phyloP scores from a whole-genome alignment of 179 eudicot species.

The Vitellaria paradoxa region DNA sequence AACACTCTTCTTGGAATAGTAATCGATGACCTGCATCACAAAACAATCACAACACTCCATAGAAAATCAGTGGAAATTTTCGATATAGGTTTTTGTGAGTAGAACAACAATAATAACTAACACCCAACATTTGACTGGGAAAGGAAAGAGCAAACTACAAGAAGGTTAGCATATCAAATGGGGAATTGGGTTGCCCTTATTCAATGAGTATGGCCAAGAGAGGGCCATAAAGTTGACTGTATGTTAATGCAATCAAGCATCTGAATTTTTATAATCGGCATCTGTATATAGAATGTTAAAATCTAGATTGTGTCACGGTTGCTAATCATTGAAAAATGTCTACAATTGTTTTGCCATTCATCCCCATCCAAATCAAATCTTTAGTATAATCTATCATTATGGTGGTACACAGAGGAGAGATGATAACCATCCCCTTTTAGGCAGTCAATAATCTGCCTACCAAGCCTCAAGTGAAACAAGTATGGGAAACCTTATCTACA shows the following conservation, averaged over 20 bases:
- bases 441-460: background rate
- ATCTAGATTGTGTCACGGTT: background rate
- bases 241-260: background rate
- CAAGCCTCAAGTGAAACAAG: background rate
- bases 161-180: background rate
- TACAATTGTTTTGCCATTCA: background rate
- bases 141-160: too few relatives aligned
- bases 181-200: background rate
- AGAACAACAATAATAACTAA: background rate
- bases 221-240: background rate
- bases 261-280: background rate
- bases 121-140: background rate
- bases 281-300: background rate
- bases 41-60: too few relatives aligned
- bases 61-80: background rate
- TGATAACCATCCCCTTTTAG: background rate
- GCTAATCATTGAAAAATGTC: constrained; percentile 10
- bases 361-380: background rate
- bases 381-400: background rate
- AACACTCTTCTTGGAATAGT: constrained; percentile 57
- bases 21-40: constrained; percentile 56
- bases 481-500: background rate
- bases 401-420: background rate
- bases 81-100: background rate
- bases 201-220: background rate